Conservation (phyloP, 1,284 basidiomycete genomes). For the Cryptococcus sp. region DNA sequence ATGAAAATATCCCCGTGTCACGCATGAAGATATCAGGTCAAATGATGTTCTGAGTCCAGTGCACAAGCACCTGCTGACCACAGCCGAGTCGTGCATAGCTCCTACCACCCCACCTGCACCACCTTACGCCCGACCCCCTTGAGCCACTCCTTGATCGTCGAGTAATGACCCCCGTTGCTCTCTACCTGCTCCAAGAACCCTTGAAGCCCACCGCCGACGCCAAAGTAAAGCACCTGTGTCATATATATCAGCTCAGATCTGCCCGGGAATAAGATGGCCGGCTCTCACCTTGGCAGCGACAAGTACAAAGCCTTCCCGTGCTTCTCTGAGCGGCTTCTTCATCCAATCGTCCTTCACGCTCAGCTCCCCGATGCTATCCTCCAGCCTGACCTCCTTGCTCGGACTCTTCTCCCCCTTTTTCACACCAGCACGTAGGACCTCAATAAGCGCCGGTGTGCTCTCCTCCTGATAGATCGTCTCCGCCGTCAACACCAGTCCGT, state of each 20-base stretch:
- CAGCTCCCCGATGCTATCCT: constrained; percentile 29
- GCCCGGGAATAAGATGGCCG: constrained; percentile 4
- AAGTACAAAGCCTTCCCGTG: constrained; percentile 27
- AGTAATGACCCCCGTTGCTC: constrained; percentile 43
- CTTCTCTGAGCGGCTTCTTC: constrained; percentile 15
- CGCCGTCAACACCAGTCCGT: constrained; percentile 76
- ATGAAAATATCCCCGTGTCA: too few species aligned
- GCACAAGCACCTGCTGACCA: not conserved
- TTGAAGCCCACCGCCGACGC: constrained; percentile 83
- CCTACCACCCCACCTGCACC: constrained; percentile 59
- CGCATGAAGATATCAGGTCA: too few species aligned
- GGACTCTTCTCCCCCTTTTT: constrained; percentile 1
- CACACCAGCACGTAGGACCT: constrained; percentile 47
- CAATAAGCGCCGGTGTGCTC: constrained; percentile 65
- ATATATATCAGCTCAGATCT: constrained; percentile 1
- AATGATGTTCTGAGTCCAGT: not conserved
- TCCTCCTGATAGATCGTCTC: constrained; percentile 86
- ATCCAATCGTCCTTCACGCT: constrained; percentile 27
- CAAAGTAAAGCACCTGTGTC: constrained; percentile 85
- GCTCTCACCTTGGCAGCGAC: constrained; percentile 46
- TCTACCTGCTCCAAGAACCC: constrained; percentile 65
- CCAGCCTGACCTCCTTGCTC: constrained; percentile 18
- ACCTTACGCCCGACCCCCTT: constrained; percentile 65
- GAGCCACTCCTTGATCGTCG: constrained; percentile 54
- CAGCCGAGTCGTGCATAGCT: not conserved